phyloP scores from a whole-genome alignment of 2,329 filamentous ascomycete species.

The Raffaelea arxii region DNA sequence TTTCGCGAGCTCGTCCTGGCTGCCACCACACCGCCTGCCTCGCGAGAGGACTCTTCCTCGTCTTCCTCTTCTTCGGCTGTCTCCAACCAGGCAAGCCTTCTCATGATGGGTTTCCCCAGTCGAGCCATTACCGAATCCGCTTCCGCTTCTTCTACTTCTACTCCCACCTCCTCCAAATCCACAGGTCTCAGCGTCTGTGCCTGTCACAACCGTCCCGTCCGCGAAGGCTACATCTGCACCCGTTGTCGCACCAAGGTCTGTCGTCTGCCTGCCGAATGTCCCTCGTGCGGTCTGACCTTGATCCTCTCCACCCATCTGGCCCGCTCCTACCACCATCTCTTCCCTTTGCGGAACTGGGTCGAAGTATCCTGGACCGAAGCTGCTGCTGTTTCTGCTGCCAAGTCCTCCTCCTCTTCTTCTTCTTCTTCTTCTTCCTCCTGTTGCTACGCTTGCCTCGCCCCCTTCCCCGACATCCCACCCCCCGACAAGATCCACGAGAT shows the following conservation, averaged over 20 bases:
- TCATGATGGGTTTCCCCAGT: slow-evolving; percentile 98
- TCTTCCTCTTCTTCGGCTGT: not conserved
- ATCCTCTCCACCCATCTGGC: slow-evolving; percentile 91
- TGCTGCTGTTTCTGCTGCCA: slow-evolving; percentile 14
- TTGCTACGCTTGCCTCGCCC: slow-evolving; percentile 69
- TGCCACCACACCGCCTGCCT: slow-evolving; percentile 80
- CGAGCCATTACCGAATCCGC: slow-evolving; percentile 62
- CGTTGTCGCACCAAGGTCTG: slow-evolving; percentile 86
- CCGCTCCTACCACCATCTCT: slow-evolving; percentile 87
- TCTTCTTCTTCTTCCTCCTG: slow-evolving; percentile 40
- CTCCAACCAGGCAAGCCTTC: slow-evolving; percentile 44
- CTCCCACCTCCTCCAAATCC: no score
- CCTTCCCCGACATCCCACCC: slow-evolving; percentile 50
- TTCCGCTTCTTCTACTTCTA: slow-evolving; percentile 45
- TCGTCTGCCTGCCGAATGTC: slow-evolving; percentile 80
- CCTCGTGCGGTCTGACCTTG: slow-evolving; percentile 80
- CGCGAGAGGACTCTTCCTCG: no score
- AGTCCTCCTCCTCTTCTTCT: not conserved
- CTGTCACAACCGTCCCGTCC: slow-evolving; percentile 73
- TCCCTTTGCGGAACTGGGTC: slow-evolving; percentile 81
- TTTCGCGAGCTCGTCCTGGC: slow-evolving; percentile 83
- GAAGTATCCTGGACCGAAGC: slow-evolving; percentile 80
- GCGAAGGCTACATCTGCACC: slow-evolving; percentile 85
- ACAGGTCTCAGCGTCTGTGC: slow-evolving; percentile 68
- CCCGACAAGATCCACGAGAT: slow-evolving; percentile 7